Percentiles rank a stretch among this genome's conserved stretches.
Conservation (phyloP, 2,329 filamentous ascomycete genomes). For the Microdochium trichocladiopsis region DNA sequence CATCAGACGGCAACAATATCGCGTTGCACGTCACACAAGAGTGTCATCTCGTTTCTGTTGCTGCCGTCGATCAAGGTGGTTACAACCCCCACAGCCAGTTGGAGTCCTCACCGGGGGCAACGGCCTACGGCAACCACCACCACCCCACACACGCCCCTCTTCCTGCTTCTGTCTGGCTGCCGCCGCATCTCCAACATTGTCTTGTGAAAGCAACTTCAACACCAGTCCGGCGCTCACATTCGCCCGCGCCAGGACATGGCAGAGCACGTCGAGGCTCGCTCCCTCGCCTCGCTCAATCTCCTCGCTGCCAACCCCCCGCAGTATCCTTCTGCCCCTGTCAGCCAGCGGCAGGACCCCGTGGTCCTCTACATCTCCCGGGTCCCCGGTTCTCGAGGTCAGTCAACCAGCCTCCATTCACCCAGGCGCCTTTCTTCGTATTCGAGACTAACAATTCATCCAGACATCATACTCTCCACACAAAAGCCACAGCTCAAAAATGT, state of each 20-base stretch:
- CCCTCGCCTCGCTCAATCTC: slow-evolving; percentile 69
- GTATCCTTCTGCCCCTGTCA: slow-evolving; percentile 72
- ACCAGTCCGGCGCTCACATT: not conserved
- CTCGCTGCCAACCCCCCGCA: slow-evolving; percentile 82
- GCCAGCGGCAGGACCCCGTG: slow-evolving; percentile 61
- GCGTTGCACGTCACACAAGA: no score
- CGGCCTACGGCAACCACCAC: no score
- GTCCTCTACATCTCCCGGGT: slow-evolving; percentile 90
- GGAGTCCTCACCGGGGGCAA: no score
- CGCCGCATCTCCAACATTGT: not conserved
- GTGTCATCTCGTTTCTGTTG: no score
- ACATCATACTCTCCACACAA: slow-evolving; percentile 85
- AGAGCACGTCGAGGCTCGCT: slow-evolving; percentile 66
- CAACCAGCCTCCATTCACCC: not conserved
- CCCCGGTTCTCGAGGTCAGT: slow-evolving; percentile 77
- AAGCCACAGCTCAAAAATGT: slow-evolving; percentile 87
- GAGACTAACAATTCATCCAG: slow-evolving; percentile 34
- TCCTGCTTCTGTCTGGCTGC: no score
- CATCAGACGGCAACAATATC: no score
- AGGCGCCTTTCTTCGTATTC: no score
- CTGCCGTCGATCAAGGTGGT: no score
- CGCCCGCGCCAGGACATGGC: slow-evolving; percentile 18
- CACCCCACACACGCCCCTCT: no score
- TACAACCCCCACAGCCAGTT: no score
- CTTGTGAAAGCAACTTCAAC: not conserved